Evolutionary conservation across 805 yeast species (phyloP).

Genomic region (Kurtzmaniella cleridarum): DNA sequence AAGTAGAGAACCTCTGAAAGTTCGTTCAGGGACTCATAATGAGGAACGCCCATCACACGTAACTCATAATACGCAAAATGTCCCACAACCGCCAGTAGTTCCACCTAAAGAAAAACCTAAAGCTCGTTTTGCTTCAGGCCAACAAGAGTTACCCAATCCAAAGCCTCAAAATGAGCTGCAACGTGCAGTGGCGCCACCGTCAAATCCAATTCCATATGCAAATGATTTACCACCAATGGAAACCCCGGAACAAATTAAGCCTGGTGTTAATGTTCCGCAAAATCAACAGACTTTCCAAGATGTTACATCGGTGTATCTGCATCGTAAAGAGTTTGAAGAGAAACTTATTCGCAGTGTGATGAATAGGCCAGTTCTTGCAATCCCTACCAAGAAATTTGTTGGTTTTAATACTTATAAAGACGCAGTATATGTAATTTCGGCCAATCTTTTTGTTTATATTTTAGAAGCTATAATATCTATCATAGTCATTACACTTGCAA

Average conservation of each 20-base stretch:
- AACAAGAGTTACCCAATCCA: constrained; percentile 5
- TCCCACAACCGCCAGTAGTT: constrained; percentile 1
- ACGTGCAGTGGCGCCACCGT: constrained; percentile 9
- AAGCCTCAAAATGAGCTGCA: constrained; percentile 6
- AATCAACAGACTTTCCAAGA: constrained; percentile 7
- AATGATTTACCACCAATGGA: constrained; percentile 21
- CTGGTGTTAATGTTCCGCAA: neutral
- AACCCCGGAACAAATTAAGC: constrained; percentile 12
- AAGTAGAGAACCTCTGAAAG: neutral
- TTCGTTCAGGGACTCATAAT: neutral
- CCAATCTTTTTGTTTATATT: constrained; percentile 23
- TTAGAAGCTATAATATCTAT: constrained; percentile 26
- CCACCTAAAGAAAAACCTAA: constrained; percentile 7
- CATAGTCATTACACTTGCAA: constrained; percentile 21
- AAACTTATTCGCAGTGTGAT: constrained; percentile 26
- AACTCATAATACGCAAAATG: neutral
- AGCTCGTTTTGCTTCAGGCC: constrained; percentile 8
- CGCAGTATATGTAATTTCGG: constrained; percentile 16
- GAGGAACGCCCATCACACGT: neutral
- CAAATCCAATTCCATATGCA: constrained; percentile 6
- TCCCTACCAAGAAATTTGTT: constrained; percentile 15
- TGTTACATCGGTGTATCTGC: constrained; percentile 15
- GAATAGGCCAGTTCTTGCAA: constrained; percentile 24
- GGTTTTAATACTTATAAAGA: constrained; percentile 9
- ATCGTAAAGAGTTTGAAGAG: constrained; percentile 19